These are phyloP conservation scores for Wickerhamiella siamensis DNA, from an alignment of 805 yeast genomes.

Conservation along the genomic window DNA sequence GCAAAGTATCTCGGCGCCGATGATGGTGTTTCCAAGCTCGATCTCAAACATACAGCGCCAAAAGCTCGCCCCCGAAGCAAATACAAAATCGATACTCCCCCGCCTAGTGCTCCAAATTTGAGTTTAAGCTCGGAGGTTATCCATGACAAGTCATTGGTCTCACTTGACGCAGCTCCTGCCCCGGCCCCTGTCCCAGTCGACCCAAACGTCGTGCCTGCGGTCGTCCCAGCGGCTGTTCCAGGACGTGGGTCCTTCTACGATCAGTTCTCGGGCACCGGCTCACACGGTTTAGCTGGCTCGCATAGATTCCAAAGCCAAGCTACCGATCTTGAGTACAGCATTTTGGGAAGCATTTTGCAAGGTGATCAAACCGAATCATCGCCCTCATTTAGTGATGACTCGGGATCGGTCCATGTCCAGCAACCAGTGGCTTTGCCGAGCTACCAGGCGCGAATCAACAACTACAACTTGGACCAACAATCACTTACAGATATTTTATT, in stretches of 20 bases:
- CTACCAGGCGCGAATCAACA: constrained; percentile 8
- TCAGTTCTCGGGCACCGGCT: background rate
- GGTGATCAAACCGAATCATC: constrained; percentile 4
- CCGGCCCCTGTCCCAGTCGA: background rate
- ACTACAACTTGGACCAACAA: constrained; percentile 11
- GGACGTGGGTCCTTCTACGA: no score
- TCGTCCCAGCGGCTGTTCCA: no score
- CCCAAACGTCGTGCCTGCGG: background rate
- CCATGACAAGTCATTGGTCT: background rate
- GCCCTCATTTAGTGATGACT: constrained; percentile 15
- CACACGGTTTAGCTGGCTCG: background rate
- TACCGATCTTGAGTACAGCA: constrained; percentile 25
- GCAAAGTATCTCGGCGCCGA: constrained; percentile 61
- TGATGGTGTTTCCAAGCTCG: background rate
- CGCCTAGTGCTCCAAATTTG: constrained; percentile 2
- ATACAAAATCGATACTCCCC: constrained; percentile 1
- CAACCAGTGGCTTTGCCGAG: background rate
- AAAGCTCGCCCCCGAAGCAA: constrained; percentile 1
- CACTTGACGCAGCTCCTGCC: background rate
- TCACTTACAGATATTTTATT: background rate
- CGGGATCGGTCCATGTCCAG: background rate
- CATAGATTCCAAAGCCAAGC: constrained; percentile 24
- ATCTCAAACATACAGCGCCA: background rate
- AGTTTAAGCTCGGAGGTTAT: no score
- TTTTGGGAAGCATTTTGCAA: constrained; percentile 22